Percentiles rank a stretch among this genome's conserved stretches.
Conservation (phyloP, 2,329 filamentous ascomycete genomes). For the Colletotrichum sp. region DNA sequence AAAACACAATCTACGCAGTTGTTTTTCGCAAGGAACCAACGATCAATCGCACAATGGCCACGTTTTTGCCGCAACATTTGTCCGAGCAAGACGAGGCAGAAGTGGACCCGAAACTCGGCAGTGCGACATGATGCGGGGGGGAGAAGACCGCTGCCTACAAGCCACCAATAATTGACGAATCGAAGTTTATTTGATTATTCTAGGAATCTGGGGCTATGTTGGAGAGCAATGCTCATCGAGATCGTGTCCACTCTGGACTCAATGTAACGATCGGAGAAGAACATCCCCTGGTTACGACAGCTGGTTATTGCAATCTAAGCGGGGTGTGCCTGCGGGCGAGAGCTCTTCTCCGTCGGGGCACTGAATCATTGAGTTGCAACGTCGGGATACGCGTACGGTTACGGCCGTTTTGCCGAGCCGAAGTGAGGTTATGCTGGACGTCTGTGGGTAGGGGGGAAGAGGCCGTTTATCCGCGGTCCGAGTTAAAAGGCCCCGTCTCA, state of each 20-base stretch:
- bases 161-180: neutral
- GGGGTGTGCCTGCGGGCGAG: neutral
- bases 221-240: neutral
- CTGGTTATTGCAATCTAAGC: neutral
- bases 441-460: neutral
- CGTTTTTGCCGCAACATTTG: neutral
- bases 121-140: neutral
- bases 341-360: neutral
- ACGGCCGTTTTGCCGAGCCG: neutral
- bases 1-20: neutral
- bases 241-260: neutral
- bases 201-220: neutral
- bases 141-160: neutral
- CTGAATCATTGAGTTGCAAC: neutral
- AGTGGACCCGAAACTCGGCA: neutral
- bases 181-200: neutral
- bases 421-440: neutral
- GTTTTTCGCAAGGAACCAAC: neutral
- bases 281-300: neutral
- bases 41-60: neutral
- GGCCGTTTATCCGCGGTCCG: neutral
- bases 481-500: neutral
- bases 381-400: neutral
- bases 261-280: neutral
- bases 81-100: neutral